Base-by-base conservation (phyloP, 805 yeast genomes). In the Metahyphopichia silvanorum region DNA sequence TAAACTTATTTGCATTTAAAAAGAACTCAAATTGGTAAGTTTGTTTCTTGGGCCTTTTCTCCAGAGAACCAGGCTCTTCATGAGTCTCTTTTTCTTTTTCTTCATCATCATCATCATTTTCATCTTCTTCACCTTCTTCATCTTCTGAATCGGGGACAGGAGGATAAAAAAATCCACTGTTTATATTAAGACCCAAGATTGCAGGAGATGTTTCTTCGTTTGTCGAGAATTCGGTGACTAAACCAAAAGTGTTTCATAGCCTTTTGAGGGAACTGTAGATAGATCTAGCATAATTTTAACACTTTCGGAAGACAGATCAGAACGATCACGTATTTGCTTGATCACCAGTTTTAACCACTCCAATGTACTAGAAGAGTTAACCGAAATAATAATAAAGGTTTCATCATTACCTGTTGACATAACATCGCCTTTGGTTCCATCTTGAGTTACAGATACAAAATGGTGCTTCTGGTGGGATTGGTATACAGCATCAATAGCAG, bases 371-470 rank as follows among this genome's bases (percentile, higher is more conserved):
- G 39, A 32, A 17, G 27, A 19, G 22, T 51, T 51, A 9, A 63
- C 38, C 26, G 57, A 46, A 28, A 73, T 37, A 8, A 71, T 53
- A 9, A 70, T 43, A 46, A 74, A 74, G 1, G 78, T 70, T 39
- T 74, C 77, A 14, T 50, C 44, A 48, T 74, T 74, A 2, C 79
- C 79, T 6, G 51, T 52, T 1, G 79, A 72, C 11, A 71, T 71
- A 7, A 68, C 71, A 18, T 69, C 70, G 1, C 76, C 69, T 9
- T 67, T 75, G 2, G 67, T 59, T 3, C 79, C 79, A 15, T 60
- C 43, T 39, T 71, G 69, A 16, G 72, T 68, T 13, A 73, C 63
- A 2, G 72, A 63, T 16, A 74, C 50, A 43, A 72, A 74, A 42
- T 65, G 67, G 53, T 74, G 79, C 1, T 64, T 64, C 31, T 61